Percentiles rank a stretch among this genome's conserved stretches.
Conservation (phyloP, 139 green algal genomes). For the Chlorella sp. region DNA sequence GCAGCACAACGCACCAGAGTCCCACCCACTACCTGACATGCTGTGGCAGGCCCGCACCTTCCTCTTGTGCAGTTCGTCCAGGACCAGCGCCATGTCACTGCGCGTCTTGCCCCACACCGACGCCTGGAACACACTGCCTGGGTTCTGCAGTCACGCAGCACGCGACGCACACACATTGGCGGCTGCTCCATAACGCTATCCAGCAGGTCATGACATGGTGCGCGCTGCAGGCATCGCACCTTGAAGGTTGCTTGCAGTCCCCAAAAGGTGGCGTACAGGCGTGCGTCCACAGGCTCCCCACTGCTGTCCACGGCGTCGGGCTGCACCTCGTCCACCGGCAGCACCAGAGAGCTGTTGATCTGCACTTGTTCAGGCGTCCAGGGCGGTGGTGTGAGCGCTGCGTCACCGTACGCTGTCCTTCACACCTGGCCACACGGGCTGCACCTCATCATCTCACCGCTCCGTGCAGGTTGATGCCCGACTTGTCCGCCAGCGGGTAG, state of each 20-base stretch:
- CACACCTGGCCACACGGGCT: too few relatives aligned
- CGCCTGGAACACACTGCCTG: constrained; percentile 13
- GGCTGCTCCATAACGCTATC: too few relatives aligned
- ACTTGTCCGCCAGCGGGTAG: constrained; percentile 36
- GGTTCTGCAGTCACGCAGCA: constrained; percentile 17
- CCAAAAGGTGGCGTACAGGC: constrained; percentile 75
- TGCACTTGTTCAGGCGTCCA: too few relatives aligned
- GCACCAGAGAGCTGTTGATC: constrained; percentile 23
- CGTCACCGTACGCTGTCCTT: too few relatives aligned
- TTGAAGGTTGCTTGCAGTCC: constrained; percentile 51
- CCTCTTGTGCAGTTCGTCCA: constrained; percentile 14
- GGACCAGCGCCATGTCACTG: constrained; percentile 15
- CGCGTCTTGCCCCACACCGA: constrained; percentile 19
- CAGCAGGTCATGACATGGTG: too few relatives aligned
- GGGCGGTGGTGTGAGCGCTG: too few relatives aligned
- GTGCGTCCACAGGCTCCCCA: constrained; percentile 18
- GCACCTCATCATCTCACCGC: too few relatives aligned
- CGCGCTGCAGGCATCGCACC: constrained; percentile 17
- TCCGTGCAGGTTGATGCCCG: constrained; percentile 29
- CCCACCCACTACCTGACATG: too few relatives aligned
- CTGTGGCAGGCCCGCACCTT: not conserved
- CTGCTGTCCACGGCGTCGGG: constrained; percentile 13
- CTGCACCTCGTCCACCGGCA: constrained; percentile 34
- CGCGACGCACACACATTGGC: too few relatives aligned
- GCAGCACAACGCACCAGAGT: too few relatives aligned